These are phyloP conservation scores for Acacia confusa DNA, from an alignment of 306 rosid species.

Conservation along the genomic window DNA sequence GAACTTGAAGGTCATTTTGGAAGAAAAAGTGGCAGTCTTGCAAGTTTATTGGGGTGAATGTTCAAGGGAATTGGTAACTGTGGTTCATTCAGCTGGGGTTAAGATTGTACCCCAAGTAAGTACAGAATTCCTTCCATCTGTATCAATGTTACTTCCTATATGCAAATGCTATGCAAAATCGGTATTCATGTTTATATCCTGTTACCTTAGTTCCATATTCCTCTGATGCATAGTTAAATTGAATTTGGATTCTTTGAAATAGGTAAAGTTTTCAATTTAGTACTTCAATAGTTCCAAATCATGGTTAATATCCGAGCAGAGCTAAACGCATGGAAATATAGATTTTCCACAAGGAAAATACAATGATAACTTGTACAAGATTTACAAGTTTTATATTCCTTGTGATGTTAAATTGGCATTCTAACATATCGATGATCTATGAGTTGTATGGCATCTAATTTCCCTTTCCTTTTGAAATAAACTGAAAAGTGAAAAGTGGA, in stretches of 20 bases:
- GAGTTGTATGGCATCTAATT: background rate
- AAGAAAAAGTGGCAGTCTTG: conserved; percentile 75
- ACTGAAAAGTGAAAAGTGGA: background rate
- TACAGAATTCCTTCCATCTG: conserved; percentile 1
- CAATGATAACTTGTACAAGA: background rate
- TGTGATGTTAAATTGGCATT: background rate
- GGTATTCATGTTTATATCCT: background rate
- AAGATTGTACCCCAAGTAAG: conserved; percentile 84
- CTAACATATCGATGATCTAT: background rate
- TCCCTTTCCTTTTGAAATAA: background rate
- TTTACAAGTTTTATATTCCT: background rate
- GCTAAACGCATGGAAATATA: background rate
- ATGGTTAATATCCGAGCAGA: background rate
- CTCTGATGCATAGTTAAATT: background rate
- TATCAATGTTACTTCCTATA: background rate
- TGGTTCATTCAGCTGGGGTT: conserved; percentile 76
- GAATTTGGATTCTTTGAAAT: background rate
- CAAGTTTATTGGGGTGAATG: conserved; percentile 85
- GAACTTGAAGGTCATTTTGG: conserved; percentile 67
- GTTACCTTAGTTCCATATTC: background rate
- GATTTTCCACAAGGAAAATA: background rate
- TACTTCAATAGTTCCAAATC: background rate
- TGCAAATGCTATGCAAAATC: background rate
- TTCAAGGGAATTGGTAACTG: conserved; percentile 56
- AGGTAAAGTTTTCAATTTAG: background rate